phyloP scores from a whole-genome alignment of 2,329 filamentous ascomycete species.

The Alternaria sp. region DNA sequence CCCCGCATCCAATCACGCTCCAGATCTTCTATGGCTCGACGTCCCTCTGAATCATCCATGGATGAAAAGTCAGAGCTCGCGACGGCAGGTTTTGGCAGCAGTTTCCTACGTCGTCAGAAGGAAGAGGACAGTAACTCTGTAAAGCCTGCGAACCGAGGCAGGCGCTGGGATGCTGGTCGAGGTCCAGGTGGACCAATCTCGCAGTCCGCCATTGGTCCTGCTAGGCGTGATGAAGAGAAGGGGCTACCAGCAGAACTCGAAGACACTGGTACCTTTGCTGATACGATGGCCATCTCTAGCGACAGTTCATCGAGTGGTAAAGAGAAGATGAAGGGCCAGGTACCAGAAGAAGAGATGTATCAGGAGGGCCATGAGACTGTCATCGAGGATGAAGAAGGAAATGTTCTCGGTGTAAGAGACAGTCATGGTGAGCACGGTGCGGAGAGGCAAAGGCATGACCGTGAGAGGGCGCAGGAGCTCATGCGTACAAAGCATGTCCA shows the following conservation, averaged over 20 bases:
- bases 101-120: constrained; percentile 80
- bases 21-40: constrained; percentile 72
- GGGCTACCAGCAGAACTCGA: constrained; percentile 46
- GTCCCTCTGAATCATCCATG: constrained; percentile 65
- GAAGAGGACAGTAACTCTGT: constrained; percentile 73
- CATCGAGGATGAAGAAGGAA: constrained; percentile 85
- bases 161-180: constrained; percentile 74
- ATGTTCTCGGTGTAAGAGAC: constrained; percentile 75
- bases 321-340: constrained; percentile 39
- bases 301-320: constrained; percentile 45
- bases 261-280: constrained; percentile 55
- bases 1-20: constrained; percentile 85
- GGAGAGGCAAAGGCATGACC: constrained; percentile 70
- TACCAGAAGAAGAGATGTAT: constrained; percentile 70
- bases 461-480: constrained; percentile 59
- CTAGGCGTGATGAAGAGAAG: constrained; percentile 45
- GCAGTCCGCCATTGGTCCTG: constrained; percentile 86
- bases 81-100: constrained; percentile 73
- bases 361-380: constrained; percentile 82
- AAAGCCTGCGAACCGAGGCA: constrained; percentile 64
- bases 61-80: constrained; percentile 67
- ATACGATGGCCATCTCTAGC: constrained; percentile 53
- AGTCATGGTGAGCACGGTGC: constrained; percentile 57
- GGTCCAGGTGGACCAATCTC: constrained; percentile 85
- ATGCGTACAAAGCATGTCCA: constrained; percentile 61